phyloP scores from a whole-genome alignment of 192 early-diverging fungal genomes.

The Dissophora ornata region DNA sequence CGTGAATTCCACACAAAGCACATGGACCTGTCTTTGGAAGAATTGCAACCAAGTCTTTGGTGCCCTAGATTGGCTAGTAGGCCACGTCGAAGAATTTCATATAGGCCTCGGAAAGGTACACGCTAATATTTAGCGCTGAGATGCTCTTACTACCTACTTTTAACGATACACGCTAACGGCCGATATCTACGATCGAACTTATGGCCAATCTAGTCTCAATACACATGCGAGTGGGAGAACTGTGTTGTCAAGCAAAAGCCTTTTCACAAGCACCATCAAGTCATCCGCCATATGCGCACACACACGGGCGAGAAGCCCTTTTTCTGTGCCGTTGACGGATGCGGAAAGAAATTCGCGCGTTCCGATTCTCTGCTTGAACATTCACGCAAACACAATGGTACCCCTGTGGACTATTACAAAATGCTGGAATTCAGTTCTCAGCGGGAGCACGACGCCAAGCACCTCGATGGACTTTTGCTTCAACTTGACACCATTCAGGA shows the following conservation, averaged over 20 bases:
- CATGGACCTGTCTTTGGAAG: slow-evolving; percentile 64
- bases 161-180: too few relatives aligned
- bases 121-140: too few relatives aligned
- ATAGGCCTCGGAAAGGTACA: slow-evolving; percentile 71
- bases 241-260: slow-evolving; percentile 66
- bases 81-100: slow-evolving; percentile 63
- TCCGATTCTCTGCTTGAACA: slow-evolving; percentile 81
- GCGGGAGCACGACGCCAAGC: slow-evolving; percentile 48
- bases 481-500: slow-evolving; percentile 54
- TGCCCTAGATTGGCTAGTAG: slow-evolving; percentile 59
- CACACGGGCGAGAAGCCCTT: slow-evolving; percentile 85
- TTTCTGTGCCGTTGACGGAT: slow-evolving; percentile 70
- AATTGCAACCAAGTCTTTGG: slow-evolving; percentile 58
- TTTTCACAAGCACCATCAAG: slow-evolving; percentile 78
- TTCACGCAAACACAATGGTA: slow-evolving; percentile 62
- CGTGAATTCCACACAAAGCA: slow-evolving; percentile 21
- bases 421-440: slow-evolving; percentile 48
- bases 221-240: slow-evolving; percentile 64
- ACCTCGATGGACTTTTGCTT: slow-evolving; percentile 41
- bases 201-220: slow-evolving; percentile 59
- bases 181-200: too few relatives aligned
- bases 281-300: slow-evolving; percentile 77
- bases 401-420: slow-evolving; percentile 48
- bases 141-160: too few relatives aligned
- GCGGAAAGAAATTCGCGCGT: slow-evolving; percentile 78